Percentiles rank a stretch among this genome's conserved stretches.
Conservation (phyloP, 2,329 filamentous ascomycete species). For the Neonectria punicea region DNA sequence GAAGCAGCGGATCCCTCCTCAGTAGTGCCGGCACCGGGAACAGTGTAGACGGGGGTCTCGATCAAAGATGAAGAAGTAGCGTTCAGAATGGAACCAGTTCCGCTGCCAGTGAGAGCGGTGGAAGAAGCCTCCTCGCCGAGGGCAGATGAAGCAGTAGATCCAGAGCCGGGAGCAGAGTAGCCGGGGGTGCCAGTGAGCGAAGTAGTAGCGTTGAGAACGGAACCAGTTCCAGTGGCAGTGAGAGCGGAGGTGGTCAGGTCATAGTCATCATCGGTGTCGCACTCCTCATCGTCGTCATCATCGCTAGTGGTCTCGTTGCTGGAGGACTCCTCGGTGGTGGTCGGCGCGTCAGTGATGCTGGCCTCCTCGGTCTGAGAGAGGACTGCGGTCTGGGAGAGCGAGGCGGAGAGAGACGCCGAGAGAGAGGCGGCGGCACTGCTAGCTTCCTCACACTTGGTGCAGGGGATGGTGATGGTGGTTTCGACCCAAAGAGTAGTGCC, state of each 20-base stretch:
- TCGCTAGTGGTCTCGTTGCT: slow-evolving; percentile 11
- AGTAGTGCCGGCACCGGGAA: slow-evolving; percentile 13
- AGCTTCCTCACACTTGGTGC: slow-evolving; percentile 19
- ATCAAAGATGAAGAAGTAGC: not conserved
- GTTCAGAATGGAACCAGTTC: not conserved
- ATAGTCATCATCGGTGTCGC: slow-evolving; percentile 17
- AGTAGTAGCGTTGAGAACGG: not conserved
- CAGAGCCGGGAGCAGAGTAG: slow-evolving; percentile 17
- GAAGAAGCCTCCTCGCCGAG: slow-evolving; percentile 16
- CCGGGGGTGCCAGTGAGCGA: not conserved
- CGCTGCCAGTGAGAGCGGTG: slow-evolving; percentile 1
- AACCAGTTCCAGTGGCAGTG: not conserved
- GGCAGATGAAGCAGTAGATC: slow-evolving; percentile 21
- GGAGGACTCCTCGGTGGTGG: slow-evolving; percentile 25
- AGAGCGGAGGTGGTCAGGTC: slow-evolving; percentile 17
- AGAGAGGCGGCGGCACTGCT: slow-evolving; percentile 34
- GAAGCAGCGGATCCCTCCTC: slow-evolving; percentile 5
- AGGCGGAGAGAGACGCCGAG: slow-evolving; percentile 27
- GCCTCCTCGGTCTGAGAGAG: slow-evolving; percentile 3
- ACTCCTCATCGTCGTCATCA: slow-evolving; percentile 24
- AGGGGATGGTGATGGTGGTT: slow-evolving; percentile 24
- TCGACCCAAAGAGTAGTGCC: slow-evolving; percentile 25
- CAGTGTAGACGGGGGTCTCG: slow-evolving; percentile 13
- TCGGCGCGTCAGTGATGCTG: slow-evolving; percentile 26
- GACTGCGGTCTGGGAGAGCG: not conserved